Evolutionary conservation across 1,139 yeast genomes (phyloP).

Genomic region (Saccharomyces hybrid): DNA sequence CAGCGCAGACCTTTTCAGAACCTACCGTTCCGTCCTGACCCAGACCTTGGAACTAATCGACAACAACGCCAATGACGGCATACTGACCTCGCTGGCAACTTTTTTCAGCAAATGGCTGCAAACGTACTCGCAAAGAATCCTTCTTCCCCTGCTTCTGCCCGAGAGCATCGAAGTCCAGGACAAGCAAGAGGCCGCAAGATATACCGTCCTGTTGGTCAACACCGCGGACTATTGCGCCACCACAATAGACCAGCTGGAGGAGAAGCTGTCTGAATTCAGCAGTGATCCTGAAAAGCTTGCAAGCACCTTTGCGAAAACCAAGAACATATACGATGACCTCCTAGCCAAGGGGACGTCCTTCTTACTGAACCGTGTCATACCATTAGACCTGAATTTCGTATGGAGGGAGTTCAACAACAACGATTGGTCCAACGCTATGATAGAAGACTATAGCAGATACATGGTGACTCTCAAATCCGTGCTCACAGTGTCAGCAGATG

Average conservation of each 20-base stretch:
- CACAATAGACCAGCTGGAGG: slow-evolving; percentile 71
- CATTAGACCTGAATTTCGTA: slow-evolving; percentile 51
- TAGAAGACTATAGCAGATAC: slow-evolving; percentile 66
- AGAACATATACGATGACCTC: slow-evolving; percentile 51
- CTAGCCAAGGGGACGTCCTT: slow-evolving; percentile 53
- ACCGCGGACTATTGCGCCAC: slow-evolving; percentile 85
- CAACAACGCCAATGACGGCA: slow-evolving; percentile 20
- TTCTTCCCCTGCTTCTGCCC: slow-evolving; percentile 50
- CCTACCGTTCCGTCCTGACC: slow-evolving; percentile 61
- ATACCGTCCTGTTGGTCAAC: slow-evolving; percentile 66
- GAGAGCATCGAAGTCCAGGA: slow-evolving; percentile 32
- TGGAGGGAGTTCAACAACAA: slow-evolving; percentile 84
- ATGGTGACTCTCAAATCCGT: slow-evolving; percentile 49
- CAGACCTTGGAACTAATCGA: slow-evolving; percentile 63
- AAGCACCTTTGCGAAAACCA: slow-evolving; percentile 47
- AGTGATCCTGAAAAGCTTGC: slow-evolving; percentile 35
- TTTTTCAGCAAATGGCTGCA: slow-evolving; percentile 62
- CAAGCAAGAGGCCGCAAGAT: slow-evolving; percentile 52
- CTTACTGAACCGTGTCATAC: slow-evolving; percentile 51
- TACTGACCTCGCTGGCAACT: slow-evolving; percentile 39
- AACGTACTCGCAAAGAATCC: slow-evolving; percentile 55
- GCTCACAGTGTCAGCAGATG: too few relatives aligned
- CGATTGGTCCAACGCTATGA: slow-evolving; percentile 64
- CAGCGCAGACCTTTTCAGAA: slow-evolving; percentile 77
- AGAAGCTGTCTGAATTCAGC: slow-evolving; percentile 48